These are phyloP conservation scores for Chlorencoelia australis DNA, from an alignment of 2,329 filamentous ascomycete species.

Conservation along the genomic window DNA sequence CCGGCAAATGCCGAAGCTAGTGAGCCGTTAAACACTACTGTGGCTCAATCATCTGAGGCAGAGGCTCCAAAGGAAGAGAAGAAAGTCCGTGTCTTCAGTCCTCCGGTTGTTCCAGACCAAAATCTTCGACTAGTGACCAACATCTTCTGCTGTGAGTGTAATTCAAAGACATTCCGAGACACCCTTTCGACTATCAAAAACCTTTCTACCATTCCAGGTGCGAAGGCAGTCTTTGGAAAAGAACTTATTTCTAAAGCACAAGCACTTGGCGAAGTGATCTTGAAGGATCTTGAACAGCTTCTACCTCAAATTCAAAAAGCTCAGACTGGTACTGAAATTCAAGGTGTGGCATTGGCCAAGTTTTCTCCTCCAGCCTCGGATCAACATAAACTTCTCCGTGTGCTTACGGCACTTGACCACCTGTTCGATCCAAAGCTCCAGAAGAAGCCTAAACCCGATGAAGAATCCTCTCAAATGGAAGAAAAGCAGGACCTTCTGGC, in stretches of 20 bases:
- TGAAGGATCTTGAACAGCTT: conserved; percentile 74
- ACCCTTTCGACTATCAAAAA: conserved; percentile 99
- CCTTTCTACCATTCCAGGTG: conserved; percentile 81
- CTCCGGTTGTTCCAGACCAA: conserved; percentile 76
- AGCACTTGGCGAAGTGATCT: conserved; percentile 71
- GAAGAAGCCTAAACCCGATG: conserved; percentile 38
- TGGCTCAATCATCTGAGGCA: neutral
- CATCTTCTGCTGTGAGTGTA: conserved; percentile 94
- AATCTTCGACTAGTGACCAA: conserved; percentile 93
- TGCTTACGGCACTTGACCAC: conserved; percentile 89
- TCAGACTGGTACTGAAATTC: conserved; percentile 83
- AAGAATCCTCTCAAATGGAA: conserved; percentile 42
- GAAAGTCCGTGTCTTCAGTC: conserved; percentile 48
- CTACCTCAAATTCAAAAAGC: conserved; percentile 80
- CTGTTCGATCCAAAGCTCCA: conserved; percentile 78
- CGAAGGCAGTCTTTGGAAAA: conserved; percentile 83
- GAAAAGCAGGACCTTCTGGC: conserved; percentile 79
- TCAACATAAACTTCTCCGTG: conserved; percentile 87
- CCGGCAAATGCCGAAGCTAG: neutral
- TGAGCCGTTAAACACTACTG: neutral
- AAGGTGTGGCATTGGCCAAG: conserved; percentile 85
- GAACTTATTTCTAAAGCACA: conserved; percentile 86
- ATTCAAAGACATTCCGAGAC: conserved; percentile 95
- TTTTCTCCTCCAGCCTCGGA: conserved; percentile 95
- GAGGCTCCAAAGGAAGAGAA: conserved; percentile 24